phyloP scores from a whole-genome alignment of 2,329 filamentous ascomycete genomes.

The Xylariaceae sp. region DNA sequence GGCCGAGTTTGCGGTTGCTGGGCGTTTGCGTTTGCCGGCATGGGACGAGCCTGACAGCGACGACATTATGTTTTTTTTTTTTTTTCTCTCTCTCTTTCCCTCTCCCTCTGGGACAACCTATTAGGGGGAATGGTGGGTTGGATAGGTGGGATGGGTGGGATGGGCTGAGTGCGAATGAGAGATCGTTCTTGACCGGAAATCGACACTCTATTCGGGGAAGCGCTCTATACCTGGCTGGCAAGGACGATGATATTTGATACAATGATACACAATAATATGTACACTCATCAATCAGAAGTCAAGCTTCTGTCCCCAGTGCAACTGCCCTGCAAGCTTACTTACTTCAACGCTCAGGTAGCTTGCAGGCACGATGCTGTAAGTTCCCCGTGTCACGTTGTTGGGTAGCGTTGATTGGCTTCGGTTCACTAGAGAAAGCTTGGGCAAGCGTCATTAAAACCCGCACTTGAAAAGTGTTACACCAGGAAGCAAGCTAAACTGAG shows the following conservation, averaged over 20 bases:
- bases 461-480: neutral
- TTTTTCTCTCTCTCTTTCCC: neutral
- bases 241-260: no score
- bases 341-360: neutral
- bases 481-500: neutral
- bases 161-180: neutral
- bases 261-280: constrained; percentile 7
- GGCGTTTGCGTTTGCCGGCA: constrained; percentile 80
- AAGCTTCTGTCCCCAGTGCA: neutral
- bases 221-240: constrained; percentile 3
- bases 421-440: neutral
- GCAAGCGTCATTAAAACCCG: neutral
- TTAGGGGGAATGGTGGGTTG: constrained; percentile 1
- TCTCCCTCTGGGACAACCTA: neutral
- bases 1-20: constrained; percentile 52
- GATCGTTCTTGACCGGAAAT: constrained; percentile 1
- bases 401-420: neutral
- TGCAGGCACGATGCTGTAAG: no score
- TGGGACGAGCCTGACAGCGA: constrained; percentile 58
- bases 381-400: no score
- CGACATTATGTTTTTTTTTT: constrained; percentile 52
- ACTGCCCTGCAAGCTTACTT: neutral
- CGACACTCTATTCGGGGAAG: constrained; percentile 1
- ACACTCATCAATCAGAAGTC: neutral
- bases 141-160: neutral